Conservation (phyloP, 108 stramenopile species). For the Skeletonema tropicum region DNA sequence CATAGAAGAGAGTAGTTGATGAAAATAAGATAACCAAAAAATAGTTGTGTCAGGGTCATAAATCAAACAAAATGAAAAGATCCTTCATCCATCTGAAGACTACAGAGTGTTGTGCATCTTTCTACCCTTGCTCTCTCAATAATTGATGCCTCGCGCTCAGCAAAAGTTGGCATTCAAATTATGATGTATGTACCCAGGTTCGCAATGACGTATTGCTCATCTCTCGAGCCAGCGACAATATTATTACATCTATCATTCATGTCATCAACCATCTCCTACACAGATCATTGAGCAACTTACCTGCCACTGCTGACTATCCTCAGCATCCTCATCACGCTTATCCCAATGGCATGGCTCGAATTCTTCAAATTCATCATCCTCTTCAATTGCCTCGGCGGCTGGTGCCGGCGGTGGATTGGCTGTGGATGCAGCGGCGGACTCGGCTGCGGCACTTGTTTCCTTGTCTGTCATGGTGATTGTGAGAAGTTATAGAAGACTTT, state of each 20-base stretch:
- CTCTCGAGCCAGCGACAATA: not conserved
- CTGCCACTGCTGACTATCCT: slow-evolving; percentile 92
- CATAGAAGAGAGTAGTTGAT: not conserved
- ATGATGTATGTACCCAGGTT: not conserved
- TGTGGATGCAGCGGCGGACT: slow-evolving; percentile 12
- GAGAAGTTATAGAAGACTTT: no score
- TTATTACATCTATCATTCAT: no score
- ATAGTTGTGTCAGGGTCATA: slow-evolving; percentile 1
- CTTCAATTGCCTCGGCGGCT: slow-evolving; percentile 87
- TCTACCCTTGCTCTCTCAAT: not conserved
- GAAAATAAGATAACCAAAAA: not conserved
- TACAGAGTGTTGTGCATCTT: not conserved
- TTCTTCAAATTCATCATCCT: slow-evolving; percentile 95
- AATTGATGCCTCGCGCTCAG: not conserved
- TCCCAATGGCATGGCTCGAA: slow-evolving; percentile 89
- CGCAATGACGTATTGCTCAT: not conserved
- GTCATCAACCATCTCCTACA: not conserved
- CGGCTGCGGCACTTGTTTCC: slow-evolving; percentile 18
- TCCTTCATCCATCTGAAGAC: not conserved
- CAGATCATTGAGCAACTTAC: slow-evolving; percentile 15
- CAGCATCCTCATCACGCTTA: slow-evolving; percentile 78
- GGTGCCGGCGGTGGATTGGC: slow-evolving; percentile 29
- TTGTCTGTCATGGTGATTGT: slow-evolving; percentile 27
- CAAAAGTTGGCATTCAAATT: not conserved
- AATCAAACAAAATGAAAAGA: not conserved